A percentile compares a stretch with the other conserved stretches of the same genome.
These are phyloP conservation scores for Quillaja saponaria DNA, from an alignment of 306 rosid genomes.

Conservation along the genomic window DNA sequence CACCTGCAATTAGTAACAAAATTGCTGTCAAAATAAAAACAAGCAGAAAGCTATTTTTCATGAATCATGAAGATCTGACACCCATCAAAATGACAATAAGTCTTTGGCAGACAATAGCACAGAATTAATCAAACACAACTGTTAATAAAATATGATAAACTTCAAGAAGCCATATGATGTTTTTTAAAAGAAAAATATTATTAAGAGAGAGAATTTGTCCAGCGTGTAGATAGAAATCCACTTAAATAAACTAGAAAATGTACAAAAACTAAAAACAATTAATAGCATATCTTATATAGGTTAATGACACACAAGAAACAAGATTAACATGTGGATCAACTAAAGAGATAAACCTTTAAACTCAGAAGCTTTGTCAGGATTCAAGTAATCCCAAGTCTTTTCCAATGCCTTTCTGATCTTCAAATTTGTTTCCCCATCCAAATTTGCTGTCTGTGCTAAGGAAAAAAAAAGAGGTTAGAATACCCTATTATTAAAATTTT, in stretches of 20 bases:
- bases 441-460: conserved; percentile 77
- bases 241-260: background rate
- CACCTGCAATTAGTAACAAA: conserved; percentile 53
- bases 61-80: background rate
- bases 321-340: conserved; percentile 14
- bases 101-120: background rate
- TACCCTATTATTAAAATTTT: background rate
- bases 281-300: conserved; percentile 1
- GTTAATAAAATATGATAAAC: background rate
- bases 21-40: no score
- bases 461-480: conserved; percentile 10
- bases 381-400: conserved; percentile 84
- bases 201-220: background rate
- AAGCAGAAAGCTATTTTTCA: conserved; percentile 2
- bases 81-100: conserved; percentile 1
- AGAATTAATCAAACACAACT: background rate
- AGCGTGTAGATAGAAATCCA: no score
- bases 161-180: conserved; percentile 1
- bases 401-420: conserved; percentile 88
- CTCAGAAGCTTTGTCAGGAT: conserved; percentile 84
- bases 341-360: conserved; percentile 63
- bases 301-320: conserved; percentile 5
- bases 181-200: conserved; percentile 15
- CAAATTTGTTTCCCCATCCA: conserved; percentile 96
- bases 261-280: conserved; percentile 1